A percentile compares a stretch with the other conserved stretches of the same genome.
Evolutionary conservation across 1,284 basidiomycete species (phyloP).

Genomic region (Heliocybe sulcata): DNA sequence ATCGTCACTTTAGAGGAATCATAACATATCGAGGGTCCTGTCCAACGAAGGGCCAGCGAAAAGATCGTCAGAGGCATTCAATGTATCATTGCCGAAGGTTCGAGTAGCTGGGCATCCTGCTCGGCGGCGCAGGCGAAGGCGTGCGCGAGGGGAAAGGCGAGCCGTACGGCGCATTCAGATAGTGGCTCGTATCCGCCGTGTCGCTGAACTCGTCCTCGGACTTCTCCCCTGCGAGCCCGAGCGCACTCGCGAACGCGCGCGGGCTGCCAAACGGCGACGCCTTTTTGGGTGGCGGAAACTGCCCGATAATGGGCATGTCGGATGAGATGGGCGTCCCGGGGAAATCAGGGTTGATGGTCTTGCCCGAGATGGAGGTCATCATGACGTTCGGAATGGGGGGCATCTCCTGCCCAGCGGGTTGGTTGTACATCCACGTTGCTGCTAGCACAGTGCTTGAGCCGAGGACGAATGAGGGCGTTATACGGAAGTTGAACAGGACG

Average conservation of each 20-base stretch:
- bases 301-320: conserved; percentile 51
- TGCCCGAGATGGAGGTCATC: conserved; percentile 18
- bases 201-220: conserved; percentile 30
- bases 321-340: conserved; percentile 43
- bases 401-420: conserved; percentile 32
- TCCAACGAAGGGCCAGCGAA: not conserved
- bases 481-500: conserved; percentile 80
- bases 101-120: conserved; percentile 1
- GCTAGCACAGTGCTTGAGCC: conserved; percentile 81
- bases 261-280: conserved; percentile 45
- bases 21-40: not conserved
- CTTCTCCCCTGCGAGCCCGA: conserved; percentile 31
- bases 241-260: conserved; percentile 36
- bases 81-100: not conserved
- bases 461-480: conserved; percentile 82
- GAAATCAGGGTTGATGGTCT: conserved; percentile 27
- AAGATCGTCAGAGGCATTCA: not conserved
- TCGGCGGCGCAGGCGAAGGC: conserved; percentile 42
- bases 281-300: conserved; percentile 38
- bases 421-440: conserved; percentile 69
- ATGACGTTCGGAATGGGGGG: conserved; percentile 29
- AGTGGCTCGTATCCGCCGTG: conserved; percentile 46
- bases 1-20: not conserved
- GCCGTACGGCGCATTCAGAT: conserved; percentile 58
- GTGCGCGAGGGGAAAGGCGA: conserved; percentile 57